phyloP scores from a whole-genome alignment of 140 eudicot genomes.

The Stevia rebaudiana region DNA sequence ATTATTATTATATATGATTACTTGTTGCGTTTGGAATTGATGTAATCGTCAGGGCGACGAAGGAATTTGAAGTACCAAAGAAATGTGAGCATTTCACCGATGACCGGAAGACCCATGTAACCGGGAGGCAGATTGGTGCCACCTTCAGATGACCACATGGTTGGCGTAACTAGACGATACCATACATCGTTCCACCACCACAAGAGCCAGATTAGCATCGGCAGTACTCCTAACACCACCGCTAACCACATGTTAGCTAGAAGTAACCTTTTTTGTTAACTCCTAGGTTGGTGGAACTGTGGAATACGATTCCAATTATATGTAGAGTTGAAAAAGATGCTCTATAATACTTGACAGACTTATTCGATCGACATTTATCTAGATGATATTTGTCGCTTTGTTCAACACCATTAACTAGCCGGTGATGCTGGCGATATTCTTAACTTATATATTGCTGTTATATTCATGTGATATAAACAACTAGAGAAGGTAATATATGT shows the following conservation, averaged over 20 bases:
- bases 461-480: neutral
- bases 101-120: constrained; percentile 47
- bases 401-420: neutral
- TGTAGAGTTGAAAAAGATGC: constrained; percentile 7
- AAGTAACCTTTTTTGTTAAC: neutral
- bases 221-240: constrained; percentile 19
- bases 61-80: constrained; percentile 50
- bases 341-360: neutral
- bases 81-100: constrained; percentile 47
- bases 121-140: constrained; percentile 49
- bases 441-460: neutral
- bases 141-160: constrained; percentile 8
- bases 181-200: constrained; percentile 55
- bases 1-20: neutral
- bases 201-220: constrained; percentile 32
- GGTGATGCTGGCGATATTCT: neutral
- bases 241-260: constrained; percentile 13
- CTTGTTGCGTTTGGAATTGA: constrained; percentile 39
- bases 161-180: constrained; percentile 24
- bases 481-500: too few species aligned
- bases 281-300: neutral
- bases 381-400: neutral
- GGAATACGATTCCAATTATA: neutral
- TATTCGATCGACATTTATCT: neutral
- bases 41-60: constrained; percentile 47